A percentile compares a stretch with the other conserved stretches of the same genome.
phyloP scores from a whole-genome alignment of 1,139 yeast genomes.

The Cylindricascospora bacillispora region DNA sequence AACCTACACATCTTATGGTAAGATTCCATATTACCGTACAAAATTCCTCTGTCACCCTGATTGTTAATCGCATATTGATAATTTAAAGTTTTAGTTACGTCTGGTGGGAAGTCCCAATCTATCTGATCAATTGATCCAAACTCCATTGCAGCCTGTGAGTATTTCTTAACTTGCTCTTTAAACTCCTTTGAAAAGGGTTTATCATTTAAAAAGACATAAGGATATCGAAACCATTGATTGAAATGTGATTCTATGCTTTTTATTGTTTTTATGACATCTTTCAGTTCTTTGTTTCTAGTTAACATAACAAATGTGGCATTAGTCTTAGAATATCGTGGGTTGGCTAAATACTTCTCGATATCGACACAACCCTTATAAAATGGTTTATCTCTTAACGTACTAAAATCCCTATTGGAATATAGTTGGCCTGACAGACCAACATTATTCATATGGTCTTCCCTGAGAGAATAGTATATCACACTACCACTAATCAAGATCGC shows the following conservation, averaged over 20 bases:
- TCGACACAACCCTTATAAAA: conserved; percentile 44
- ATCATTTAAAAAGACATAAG: conserved; percentile 79
- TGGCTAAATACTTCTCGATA: conserved; percentile 21
- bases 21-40: conserved; percentile 69
- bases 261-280: conserved; percentile 59
- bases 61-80: conserved; percentile 40
- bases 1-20: conserved; percentile 65
- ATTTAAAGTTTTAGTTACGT: conserved; percentile 11
- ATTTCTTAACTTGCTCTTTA: conserved; percentile 34
- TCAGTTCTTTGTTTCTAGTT: conserved; percentile 62
- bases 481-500: neutral
- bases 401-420: conserved; percentile 12
- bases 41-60: conserved; percentile 70
- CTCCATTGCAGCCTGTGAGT: conserved; percentile 37
- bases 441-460: neutral
- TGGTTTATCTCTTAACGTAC: conserved; percentile 20
- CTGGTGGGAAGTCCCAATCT: conserved; percentile 28
- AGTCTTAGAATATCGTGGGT: conserved; percentile 30
- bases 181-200: conserved; percentile 58
- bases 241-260: conserved; percentile 68
- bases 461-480: neutral
- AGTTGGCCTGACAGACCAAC: neutral
- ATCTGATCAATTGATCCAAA: conserved; percentile 18
- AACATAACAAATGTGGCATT: conserved; percentile 78
- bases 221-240: conserved; percentile 83